Percentiles rank a stretch among this genome's conserved stretches.
Conservation (phyloP, 2,329 filamentous ascomycete genomes). For the Exserohilum turcica region DNA sequence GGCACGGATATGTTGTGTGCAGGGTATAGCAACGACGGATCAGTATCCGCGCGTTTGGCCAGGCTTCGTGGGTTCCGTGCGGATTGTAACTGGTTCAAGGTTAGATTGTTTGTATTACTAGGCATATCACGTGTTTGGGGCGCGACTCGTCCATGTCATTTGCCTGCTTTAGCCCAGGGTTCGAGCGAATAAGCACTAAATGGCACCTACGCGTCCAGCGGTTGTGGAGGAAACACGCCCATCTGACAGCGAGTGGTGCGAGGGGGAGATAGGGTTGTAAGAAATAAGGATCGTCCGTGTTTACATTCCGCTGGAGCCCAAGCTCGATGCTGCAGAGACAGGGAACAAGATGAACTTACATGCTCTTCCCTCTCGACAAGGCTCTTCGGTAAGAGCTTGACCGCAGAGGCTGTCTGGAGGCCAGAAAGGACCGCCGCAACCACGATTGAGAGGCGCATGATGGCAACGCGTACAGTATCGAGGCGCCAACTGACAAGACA, state of each 20-base stretch:
- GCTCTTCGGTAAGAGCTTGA: slow-evolving; percentile 25
- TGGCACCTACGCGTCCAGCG: neutral
- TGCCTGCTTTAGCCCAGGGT: neutral
- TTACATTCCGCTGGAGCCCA: neutral
- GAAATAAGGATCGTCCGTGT: too few relatives aligned
- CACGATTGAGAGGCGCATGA: slow-evolving; percentile 36
- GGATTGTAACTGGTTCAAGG: slow-evolving; percentile 20
- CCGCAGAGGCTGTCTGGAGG: slow-evolving; percentile 30
- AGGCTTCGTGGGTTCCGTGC: slow-evolving; percentile 25
- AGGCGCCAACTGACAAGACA: slow-evolving; percentile 2
- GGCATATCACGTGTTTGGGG: neutral
- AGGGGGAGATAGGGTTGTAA: too few relatives aligned
- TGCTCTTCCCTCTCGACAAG: slow-evolving; percentile 27
- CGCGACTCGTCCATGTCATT: neutral
- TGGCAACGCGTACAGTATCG: slow-evolving; percentile 3
- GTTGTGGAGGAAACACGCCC: neutral
- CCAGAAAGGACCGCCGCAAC: slow-evolving; percentile 30
- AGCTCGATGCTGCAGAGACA: neutral
- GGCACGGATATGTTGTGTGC: slow-evolving; percentile 61
- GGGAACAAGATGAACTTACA: slow-evolving; percentile 20
- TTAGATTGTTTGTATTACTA: slow-evolving; percentile 1
- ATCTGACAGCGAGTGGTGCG: too few relatives aligned
- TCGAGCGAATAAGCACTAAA: neutral
- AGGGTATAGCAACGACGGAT: slow-evolving; percentile 52
- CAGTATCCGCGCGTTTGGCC: slow-evolving; percentile 36